Conservation (phyloP, 1,284 basidiomycete genomes). For the Vanrija pseudolonga region DNA sequence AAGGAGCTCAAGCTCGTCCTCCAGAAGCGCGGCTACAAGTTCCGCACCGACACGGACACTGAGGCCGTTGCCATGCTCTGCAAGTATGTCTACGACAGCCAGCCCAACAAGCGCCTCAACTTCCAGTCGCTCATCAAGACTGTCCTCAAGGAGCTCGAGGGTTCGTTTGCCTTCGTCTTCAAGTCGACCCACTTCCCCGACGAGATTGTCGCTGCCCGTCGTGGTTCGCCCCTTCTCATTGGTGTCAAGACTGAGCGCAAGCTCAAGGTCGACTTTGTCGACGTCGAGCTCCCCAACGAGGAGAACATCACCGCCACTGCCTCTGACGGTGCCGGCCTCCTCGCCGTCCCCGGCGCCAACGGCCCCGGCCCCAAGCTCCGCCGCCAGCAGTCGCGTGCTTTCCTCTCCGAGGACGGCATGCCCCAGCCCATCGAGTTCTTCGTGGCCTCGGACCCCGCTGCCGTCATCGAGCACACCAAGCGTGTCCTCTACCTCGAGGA, state of each 20-base stretch:
- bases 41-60: constrained; percentile 96
- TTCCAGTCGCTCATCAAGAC: constrained; percentile 94
- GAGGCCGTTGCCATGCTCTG: constrained; percentile 94
- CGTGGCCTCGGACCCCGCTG: constrained; percentile 94
- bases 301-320: constrained; percentile 51
- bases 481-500: constrained; percentile 98
- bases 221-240: constrained; percentile 93
- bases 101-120: constrained; percentile 78
- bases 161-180: constrained; percentile 99
- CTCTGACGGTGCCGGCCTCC: constrained; percentile 53
- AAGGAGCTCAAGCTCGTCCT: constrained; percentile 86
- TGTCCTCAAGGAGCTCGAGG: constrained; percentile 96
- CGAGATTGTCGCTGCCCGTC: constrained; percentile 90
- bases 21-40: constrained; percentile 91
- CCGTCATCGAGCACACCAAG: constrained; percentile 98
- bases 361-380: constrained; percentile 71
- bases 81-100: constrained; percentile 96
- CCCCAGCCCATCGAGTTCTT: constrained; percentile 99
- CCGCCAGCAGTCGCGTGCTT: constrained; percentile 93
- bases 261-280: constrained; percentile 97
- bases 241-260: constrained; percentile 99
- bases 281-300: constrained; percentile 85
- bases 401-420: constrained; percentile 96
- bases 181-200: constrained; percentile 96
- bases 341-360: constrained; percentile 64